Evolutionary conservation across 148 eudicot species (phyloP).

Genomic region (Amaranthus cruentus): DNA sequence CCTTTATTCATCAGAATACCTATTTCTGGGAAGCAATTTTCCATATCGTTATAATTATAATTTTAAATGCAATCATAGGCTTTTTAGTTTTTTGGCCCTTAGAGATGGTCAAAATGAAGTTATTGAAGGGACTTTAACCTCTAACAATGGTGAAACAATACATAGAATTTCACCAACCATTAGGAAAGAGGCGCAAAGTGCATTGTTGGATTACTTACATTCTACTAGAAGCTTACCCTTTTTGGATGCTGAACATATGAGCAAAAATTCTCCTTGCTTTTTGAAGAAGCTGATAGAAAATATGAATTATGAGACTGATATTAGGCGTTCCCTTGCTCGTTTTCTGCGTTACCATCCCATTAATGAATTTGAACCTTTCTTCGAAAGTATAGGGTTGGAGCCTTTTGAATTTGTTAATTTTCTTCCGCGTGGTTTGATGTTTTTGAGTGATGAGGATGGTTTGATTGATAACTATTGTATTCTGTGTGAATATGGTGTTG

Average conservation of each 20-base stretch:
- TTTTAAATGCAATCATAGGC: slow-evolving; percentile 33
- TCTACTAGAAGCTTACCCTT: slow-evolving; percentile 55
- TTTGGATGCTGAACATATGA: slow-evolving; percentile 56
- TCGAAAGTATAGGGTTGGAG: slow-evolving; percentile 74
- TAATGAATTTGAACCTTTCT: slow-evolving; percentile 78
- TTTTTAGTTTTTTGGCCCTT: slow-evolving; percentile 19
- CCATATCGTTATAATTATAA: slow-evolving; percentile 19
- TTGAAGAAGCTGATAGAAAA: slow-evolving; percentile 35
- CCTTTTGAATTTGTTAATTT: slow-evolving; percentile 37
- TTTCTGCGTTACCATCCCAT: slow-evolving; percentile 64
- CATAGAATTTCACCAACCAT: slow-evolving; percentile 11
- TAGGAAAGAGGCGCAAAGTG: slow-evolving; percentile 48
- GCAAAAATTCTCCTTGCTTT: slow-evolving; percentile 54
- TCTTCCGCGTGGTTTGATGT: slow-evolving; percentile 54
- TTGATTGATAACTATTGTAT: slow-evolving; percentile 53
- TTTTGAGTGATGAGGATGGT: slow-evolving; percentile 46
- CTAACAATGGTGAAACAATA: slow-evolving; percentile 11
- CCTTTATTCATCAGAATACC: slow-evolving; percentile 1
- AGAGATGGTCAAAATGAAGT: slow-evolving; percentile 17
- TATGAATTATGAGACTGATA: slow-evolving; percentile 29
- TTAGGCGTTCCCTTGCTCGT: slow-evolving; percentile 32
- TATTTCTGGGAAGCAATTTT: slow-evolving; percentile 16
- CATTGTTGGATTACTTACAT: slow-evolving; percentile 62
- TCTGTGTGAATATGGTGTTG: slow-evolving; percentile 59
- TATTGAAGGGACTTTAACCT: background rate